Evolutionary conservation across 495 filamentous ascomycete genomes (phyloP), one percentile per base, ranked within the genome.

Genomic region (Neurospora tetraspora): DNA sequence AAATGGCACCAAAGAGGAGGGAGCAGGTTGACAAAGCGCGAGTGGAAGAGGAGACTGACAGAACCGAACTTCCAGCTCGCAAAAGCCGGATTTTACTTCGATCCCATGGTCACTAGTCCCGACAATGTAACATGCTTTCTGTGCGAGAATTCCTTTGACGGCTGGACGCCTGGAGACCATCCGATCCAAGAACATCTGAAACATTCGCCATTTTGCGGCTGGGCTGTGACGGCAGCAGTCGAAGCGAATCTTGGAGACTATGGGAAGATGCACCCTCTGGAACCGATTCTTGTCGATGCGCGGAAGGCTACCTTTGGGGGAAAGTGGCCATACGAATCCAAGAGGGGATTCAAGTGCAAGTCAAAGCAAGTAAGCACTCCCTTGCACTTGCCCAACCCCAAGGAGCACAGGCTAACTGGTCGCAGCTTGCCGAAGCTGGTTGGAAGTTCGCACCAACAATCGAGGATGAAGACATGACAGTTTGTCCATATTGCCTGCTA

Each of bases 61-160:
- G 75, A 71, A 74, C 20, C 38, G 3, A 23, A 69, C 9, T 53
- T 61, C 36, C 76, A 96, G 92, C 89, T 98, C 77, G 96, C 95
- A 9, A 87, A 88, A 76, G 96, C 95, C 72, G 96, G 96, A 10
- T 96, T 99, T 82, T 94, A 89, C 84, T 99, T 92, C 81, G 87
- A 91, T 69, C 96, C 95, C 7, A 87, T 88, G 38, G 85, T 88
- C 36, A 85, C 85, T 18, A 91, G 87, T 74, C 90, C 90, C 10
- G 96, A 99, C 79, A 99, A 97, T 82, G 93, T 92, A 68, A 89
- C 87, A 73, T 99, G 96, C 78, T 97, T 96, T 82, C 83, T 92
- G 20, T 99, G 96, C 83, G 78, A 88, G 36, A 89, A 91, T 79
- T 85, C 88, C 70, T 84, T 98, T 27, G 93, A 93, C 78, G 94